phyloP scores from a whole-genome alignment of 2,329 filamentous ascomycete genomes.

The Aspergillus sclerotialis region DNA sequence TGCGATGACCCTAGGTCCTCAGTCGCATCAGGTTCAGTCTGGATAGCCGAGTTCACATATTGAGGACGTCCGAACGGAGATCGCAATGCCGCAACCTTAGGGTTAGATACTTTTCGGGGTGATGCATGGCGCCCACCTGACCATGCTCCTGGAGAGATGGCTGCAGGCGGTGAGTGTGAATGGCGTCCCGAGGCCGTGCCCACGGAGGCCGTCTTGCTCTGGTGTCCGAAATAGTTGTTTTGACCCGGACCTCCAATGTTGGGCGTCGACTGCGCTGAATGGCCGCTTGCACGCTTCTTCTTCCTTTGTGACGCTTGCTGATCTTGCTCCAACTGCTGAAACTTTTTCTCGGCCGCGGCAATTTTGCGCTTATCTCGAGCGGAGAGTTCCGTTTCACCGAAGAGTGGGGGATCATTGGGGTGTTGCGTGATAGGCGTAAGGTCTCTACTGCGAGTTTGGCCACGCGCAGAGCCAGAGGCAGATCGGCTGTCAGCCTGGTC shows the following conservation, averaged over 20 bases:
- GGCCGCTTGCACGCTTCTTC: constrained; percentile 51
- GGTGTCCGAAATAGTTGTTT: constrained; percentile 19
- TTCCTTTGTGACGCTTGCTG: constrained; percentile 41
- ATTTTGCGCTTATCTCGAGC: constrained; percentile 58
- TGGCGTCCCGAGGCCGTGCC: constrained; percentile 19
- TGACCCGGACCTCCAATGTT: constrained; percentile 31
- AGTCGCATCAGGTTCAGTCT: constrained; percentile 38
- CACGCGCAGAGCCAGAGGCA: constrained; percentile 49
- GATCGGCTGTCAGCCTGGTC: constrained; percentile 51
- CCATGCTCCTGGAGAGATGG: constrained; percentile 19
- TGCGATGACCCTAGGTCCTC: constrained; percentile 17
- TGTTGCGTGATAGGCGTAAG: constrained; percentile 55
- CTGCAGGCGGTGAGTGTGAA: constrained; percentile 30
- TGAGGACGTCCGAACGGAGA: constrained; percentile 20
- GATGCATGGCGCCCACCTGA: constrained; percentile 17
- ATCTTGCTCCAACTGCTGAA: constrained; percentile 54
- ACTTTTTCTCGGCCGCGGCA: constrained; percentile 56
- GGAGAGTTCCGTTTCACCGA: constrained; percentile 48
- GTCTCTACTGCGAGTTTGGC: constrained; percentile 53
- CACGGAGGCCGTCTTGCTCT: constrained; percentile 21
- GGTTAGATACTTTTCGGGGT: constrained; percentile 23
- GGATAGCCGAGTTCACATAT: constrained; percentile 37
- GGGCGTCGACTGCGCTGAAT: constrained; percentile 47
- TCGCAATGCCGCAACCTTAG: constrained; percentile 18
- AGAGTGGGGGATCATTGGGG: constrained; percentile 30